These are phyloP conservation scores for Fusarium duplospermum DNA, from an alignment of 2,329 filamentous ascomycete genomes.

Conservation along the genomic window DNA sequence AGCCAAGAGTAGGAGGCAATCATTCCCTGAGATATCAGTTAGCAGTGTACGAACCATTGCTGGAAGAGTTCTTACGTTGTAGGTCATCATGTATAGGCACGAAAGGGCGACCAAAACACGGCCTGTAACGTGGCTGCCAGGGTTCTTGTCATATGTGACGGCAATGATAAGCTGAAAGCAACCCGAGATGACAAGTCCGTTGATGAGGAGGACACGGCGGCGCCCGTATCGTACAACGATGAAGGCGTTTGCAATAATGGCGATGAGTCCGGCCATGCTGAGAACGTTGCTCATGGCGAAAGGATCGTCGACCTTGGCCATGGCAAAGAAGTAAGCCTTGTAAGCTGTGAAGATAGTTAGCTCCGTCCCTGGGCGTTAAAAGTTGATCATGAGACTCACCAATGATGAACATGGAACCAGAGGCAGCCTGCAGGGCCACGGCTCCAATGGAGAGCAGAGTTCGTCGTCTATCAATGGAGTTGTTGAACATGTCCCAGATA, in stretches of 20 bases:
- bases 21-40: slow-evolving; percentile 26
- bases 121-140: slow-evolving; percentile 23
- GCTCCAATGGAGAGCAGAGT: slow-evolving; percentile 32
- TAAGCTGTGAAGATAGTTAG: slow-evolving; percentile 19
- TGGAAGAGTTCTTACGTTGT: slow-evolving; percentile 21
- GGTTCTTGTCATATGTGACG: slow-evolving; percentile 28
- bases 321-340: slow-evolving; percentile 41
- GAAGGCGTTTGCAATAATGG: slow-evolving; percentile 36
- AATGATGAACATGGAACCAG: slow-evolving; percentile 41
- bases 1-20: slow-evolving; percentile 41
- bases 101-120: slow-evolving; percentile 38
- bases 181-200: slow-evolving; percentile 25
- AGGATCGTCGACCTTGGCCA: slow-evolving; percentile 36
- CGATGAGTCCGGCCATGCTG: slow-evolving; percentile 35
- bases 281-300: slow-evolving; percentile 42
- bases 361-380: rapidly evolving
- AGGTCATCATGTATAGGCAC: slow-evolving; percentile 38
- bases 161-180: slow-evolving; percentile 39
- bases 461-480: slow-evolving; percentile 29
- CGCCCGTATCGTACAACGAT: slow-evolving; percentile 36
- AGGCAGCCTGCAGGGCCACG: slow-evolving; percentile 34
- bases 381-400: neutral
- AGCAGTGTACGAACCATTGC: rapidly evolving
- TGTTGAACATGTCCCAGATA: slow-evolving; percentile 35
- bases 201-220: slow-evolving; percentile 19